Conservation (phyloP, 352 stramenopile species). For the Saprolegnia diclina region DNA sequence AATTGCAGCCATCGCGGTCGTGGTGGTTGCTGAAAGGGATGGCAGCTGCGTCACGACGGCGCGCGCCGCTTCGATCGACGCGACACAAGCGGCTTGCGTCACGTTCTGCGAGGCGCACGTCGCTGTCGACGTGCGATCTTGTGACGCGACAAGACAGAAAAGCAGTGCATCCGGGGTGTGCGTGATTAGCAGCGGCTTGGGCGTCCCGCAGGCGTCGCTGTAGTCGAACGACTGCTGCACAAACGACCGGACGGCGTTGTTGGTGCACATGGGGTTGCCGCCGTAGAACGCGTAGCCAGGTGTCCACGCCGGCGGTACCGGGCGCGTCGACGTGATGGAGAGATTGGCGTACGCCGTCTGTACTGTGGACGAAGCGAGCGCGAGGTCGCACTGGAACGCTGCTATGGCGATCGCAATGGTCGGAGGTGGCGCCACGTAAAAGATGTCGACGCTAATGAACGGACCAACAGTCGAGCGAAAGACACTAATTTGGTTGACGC, state of each 20-base stretch:
- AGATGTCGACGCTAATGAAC: constrained; percentile 2
- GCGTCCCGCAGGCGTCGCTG: background rate
- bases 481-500: background rate
- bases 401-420: background rate
- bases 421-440: background rate
- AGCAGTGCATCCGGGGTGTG: background rate
- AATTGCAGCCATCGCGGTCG: background rate
- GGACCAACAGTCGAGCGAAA: background rate
- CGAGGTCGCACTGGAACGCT: background rate
- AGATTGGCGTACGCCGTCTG: too few relatives aligned
- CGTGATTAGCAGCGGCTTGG: background rate
- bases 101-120: background rate
- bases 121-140: background rate
- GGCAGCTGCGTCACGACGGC: background rate
- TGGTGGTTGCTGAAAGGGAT: background rate
- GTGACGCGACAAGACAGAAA: background rate
- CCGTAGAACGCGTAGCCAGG: background rate
- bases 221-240: background rate
- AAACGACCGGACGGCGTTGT: background rate
- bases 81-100: too few relatives aligned
- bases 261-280: constrained; percentile 8
- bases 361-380: too few relatives aligned
- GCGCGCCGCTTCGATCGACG: too few relatives aligned
- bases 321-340: background rate
- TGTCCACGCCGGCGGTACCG: background rate